phyloP scores from a whole-genome alignment of 208 protist species.

The Novymonas esmeraldas region DNA sequence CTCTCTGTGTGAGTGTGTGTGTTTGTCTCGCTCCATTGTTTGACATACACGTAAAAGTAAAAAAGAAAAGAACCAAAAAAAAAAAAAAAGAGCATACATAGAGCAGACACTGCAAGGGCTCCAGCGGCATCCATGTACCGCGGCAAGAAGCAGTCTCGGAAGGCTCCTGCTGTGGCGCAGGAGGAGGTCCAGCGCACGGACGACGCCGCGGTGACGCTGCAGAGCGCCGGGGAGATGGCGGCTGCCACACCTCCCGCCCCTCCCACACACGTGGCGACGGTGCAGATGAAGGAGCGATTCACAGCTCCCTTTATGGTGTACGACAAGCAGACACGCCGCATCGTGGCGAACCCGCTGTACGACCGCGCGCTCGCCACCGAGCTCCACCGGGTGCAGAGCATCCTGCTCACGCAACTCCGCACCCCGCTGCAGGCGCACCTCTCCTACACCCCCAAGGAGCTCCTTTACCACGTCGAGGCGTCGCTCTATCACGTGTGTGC shows the following conservation, averaged over 20 bases:
- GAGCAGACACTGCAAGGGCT: too few relatives aligned
- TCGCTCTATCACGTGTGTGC: conserved; percentile 47
- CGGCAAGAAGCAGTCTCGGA: not conserved
- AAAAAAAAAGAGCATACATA: too few relatives aligned
- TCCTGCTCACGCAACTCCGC: conserved; percentile 45
- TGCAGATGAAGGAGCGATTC: conserved; percentile 42
- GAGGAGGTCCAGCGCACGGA: too few relatives aligned
- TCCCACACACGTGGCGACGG: conserved; percentile 10
- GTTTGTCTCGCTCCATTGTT: too few relatives aligned
- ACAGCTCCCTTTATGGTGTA: conserved; percentile 67
- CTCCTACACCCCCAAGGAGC: conserved; percentile 51
- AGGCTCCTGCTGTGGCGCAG: not conserved
- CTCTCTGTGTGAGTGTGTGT: too few relatives aligned
- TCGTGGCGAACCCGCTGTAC: conserved; percentile 52
- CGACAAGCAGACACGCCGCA: conserved; percentile 39
- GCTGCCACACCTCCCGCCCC: not conserved
- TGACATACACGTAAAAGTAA: too few relatives aligned
- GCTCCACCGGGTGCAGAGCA: conserved; percentile 49
- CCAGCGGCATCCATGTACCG: too few relatives aligned
- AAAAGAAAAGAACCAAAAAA: too few relatives aligned
- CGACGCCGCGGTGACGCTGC: too few relatives aligned
- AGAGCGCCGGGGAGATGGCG: too few relatives aligned
- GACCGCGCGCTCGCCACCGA: conserved; percentile 37
- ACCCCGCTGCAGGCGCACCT: conserved; percentile 23
- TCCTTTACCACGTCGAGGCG: conserved; percentile 51